Conservation (phyloP, 2,329 filamentous ascomycete genomes). For the Penicillium fuscoglaucum region DNA sequence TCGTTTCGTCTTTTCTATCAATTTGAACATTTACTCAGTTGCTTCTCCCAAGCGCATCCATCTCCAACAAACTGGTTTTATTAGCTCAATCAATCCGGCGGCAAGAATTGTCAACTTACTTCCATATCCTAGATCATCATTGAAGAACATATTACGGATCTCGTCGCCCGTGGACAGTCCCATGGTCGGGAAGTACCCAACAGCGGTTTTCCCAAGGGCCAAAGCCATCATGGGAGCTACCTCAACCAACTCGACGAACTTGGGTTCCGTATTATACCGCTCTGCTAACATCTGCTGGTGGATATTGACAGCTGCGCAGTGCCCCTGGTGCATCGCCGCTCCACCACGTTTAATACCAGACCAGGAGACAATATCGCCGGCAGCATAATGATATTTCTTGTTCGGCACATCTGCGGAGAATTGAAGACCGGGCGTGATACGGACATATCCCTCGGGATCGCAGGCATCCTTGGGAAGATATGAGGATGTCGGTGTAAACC, state of each 20-base stretch:
- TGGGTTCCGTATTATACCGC: constrained; percentile 1
- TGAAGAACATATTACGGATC: constrained; percentile 10
- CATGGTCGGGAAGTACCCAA: constrained; percentile 6
- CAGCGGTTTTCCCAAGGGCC: constrained; percentile 6
- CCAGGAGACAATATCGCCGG: constrained; percentile 51
- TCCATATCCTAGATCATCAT: constrained; percentile 7
- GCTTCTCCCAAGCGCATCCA: constrained; percentile 11
- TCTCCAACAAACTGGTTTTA: constrained; percentile 6
- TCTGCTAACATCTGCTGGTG: constrained; percentile 6
- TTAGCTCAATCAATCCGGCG: background rate
- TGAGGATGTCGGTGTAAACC: constrained; percentile 58
- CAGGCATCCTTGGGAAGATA: constrained; percentile 61
- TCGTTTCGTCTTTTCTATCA: background rate
- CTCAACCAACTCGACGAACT: constrained; percentile 2
- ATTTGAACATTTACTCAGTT: background rate
- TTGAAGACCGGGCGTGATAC: constrained; percentile 57
- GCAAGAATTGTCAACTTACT: constrained; percentile 2
- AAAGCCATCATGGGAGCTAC: constrained; percentile 10
- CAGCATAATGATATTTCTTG: constrained; percentile 60
- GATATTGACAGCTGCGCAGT: constrained; percentile 5
- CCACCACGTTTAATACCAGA: constrained; percentile 10
- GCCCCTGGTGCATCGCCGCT: constrained; percentile 8
- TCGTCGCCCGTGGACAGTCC: constrained; percentile 3
- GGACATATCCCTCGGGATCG: constrained; percentile 63
- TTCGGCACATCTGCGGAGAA: constrained; percentile 58